Evolutionary conservation across 1,284 basidiomycete species (phyloP).

Genomic region (Malassezia sp.): DNA sequence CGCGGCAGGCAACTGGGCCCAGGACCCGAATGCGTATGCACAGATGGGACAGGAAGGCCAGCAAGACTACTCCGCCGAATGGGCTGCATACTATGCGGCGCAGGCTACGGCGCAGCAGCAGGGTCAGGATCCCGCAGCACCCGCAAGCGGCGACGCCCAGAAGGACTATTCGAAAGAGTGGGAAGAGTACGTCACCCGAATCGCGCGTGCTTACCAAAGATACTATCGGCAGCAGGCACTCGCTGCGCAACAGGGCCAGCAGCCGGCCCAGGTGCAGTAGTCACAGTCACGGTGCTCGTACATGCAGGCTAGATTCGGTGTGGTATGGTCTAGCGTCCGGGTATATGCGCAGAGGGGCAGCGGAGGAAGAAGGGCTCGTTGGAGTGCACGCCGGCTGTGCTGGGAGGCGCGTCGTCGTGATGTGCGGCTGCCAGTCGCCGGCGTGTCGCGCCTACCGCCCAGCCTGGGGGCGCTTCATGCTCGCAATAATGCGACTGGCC

Average conservation of each 20-base stretch:
- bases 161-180: conserved; percentile 43
- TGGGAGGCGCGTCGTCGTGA: too few species aligned
- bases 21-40: conserved; percentile 6
- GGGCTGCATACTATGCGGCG: conserved; percentile 42
- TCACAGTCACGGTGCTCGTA: too few species aligned
- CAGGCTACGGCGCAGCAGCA: conserved; percentile 20
- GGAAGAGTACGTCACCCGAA: conserved; percentile 28
- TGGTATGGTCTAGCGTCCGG: neutral
- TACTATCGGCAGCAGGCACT: conserved; percentile 31
- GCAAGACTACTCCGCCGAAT: conserved; percentile 41
- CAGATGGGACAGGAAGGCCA: conserved; percentile 17
- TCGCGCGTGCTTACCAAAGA: too few species aligned
- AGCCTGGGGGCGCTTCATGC: conserved; percentile 18
- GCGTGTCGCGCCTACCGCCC: too few species aligned
- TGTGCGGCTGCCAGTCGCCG: too few species aligned
- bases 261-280: too few species aligned
- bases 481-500: conserved; percentile 29
- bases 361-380: too few species aligned
- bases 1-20: neutral
- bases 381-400: too few species aligned
- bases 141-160: conserved; percentile 7
- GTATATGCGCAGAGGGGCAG: neutral
- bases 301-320: too few species aligned
- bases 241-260: conserved; percentile 18
- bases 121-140: conserved; percentile 6